Base-by-base conservation (phyloP, 148 eudicot species). In the Diospyros kaki region DNA sequence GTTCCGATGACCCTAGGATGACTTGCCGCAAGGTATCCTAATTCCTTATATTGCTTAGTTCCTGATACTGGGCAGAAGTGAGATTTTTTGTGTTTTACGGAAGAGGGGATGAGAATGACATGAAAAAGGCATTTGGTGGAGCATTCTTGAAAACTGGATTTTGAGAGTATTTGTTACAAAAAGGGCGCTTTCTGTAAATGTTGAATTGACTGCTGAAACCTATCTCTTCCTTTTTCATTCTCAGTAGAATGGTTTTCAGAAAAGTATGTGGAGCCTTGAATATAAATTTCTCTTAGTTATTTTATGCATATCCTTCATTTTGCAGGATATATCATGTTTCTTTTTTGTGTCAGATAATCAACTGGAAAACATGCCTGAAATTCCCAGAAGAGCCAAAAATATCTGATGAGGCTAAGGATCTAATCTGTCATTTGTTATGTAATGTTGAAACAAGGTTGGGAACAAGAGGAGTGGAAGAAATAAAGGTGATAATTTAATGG, bases 371-470 rank as follows among this genome's bases (percentile, higher is more conserved):
- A 72, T 90, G 91, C 86, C 74, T 90, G 75, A 90, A 87, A 72
- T 90, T 90, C 73, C 94, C 94, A 2, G 94, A 87, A 73, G 94
- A 90, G 69, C 88, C 91, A 76, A 86, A 80, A 75, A 66, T 90
- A 73, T 84, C 94, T 42, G 82, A 77, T 58, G 88, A 87, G 74
- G 94, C 94, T 42, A 86, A 79, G 82, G 94, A 90, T 83, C 84
- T 90, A 51, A 90, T 90, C 64, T 84, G 82, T 68, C 89, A 68
- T 66, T 80, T 90, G 80, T 75, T 90, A 75, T 87, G 94, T 77
- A 80, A 87, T 75, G 91, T 90, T 61, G 94, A 84, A 58, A 70
- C 76, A 41, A 84, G 94, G 79, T 62, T 90, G 81, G 94, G 94
- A 69, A 87, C 91, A 1, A 83, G 83, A 77, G 93, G 94, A 58